Conservation (phyloP, 1,284 basidiomycete genomes). For the Trametes sp. region DNA sequence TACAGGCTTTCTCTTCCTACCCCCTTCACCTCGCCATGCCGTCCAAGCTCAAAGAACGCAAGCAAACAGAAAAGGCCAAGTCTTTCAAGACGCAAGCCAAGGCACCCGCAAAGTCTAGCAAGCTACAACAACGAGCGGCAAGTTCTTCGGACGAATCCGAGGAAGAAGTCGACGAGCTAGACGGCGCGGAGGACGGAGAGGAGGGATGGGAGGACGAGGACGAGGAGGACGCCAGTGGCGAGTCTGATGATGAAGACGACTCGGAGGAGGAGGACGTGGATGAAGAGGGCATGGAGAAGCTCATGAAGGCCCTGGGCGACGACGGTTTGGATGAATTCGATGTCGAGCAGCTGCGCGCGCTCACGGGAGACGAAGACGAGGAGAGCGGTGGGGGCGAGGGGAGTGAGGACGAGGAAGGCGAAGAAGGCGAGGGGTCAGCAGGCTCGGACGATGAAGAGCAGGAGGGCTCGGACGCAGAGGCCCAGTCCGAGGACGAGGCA, state of each 20-base stretch:
- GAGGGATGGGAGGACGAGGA: slow-evolving; percentile 28
- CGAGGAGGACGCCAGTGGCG: slow-evolving; percentile 43
- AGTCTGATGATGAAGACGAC: slow-evolving; percentile 42
- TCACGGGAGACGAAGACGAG: slow-evolving; percentile 48
- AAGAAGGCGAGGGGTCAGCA: slow-evolving; percentile 20
- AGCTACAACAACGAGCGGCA: slow-evolving; percentile 22
- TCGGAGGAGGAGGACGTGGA: slow-evolving; percentile 62
- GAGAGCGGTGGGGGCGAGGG: slow-evolving; percentile 38
- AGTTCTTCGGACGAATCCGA: slow-evolving; percentile 26
- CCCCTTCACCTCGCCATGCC: slow-evolving; percentile 10
- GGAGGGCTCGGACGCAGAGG: slow-evolving; percentile 41
- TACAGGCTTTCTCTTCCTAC: neutral
- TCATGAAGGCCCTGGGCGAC: slow-evolving; percentile 73
- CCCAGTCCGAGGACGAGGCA: slow-evolving; percentile 41
- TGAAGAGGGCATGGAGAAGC: slow-evolving; percentile 67
- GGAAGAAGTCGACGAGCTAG: slow-evolving; percentile 45
- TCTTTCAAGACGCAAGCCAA: slow-evolving; percentile 11
- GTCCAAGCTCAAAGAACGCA: slow-evolving; percentile 18
- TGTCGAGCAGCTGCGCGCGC: slow-evolving; percentile 54
- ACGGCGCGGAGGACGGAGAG: slow-evolving; percentile 41
- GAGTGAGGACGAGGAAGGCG: slow-evolving; percentile 38
- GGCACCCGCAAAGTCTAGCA: slow-evolving; percentile 14
- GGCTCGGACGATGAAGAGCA: slow-evolving; percentile 33
- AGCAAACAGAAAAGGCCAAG: slow-evolving; percentile 1
- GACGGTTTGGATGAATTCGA: slow-evolving; percentile 72